Conservation (phyloP, 495 filamentous ascomycete species). For the Lentithecium fluviatile region DNA sequence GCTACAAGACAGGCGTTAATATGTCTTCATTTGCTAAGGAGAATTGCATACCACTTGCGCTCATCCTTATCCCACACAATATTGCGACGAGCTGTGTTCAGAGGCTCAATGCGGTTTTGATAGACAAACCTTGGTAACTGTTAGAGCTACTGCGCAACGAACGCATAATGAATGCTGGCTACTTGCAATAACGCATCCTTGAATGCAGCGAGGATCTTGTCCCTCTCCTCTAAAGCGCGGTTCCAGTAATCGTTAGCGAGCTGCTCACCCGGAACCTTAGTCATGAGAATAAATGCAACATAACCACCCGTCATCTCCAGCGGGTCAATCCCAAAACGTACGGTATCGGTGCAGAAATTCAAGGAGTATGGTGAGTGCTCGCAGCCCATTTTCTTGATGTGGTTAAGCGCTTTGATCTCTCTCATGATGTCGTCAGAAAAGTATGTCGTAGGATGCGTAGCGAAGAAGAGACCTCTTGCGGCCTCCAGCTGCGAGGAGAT, state of each 20-base stretch:
- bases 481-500: neutral
- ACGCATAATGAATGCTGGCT: neutral
- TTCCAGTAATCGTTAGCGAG: neutral
- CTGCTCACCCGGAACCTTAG: slow-evolving; percentile 7
- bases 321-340: neutral
- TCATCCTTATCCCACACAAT: slow-evolving; percentile 1
- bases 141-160: neutral
- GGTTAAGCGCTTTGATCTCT: neutral
- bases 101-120: neutral
- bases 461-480: neutral
- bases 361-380: neutral
- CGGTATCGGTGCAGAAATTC: neutral
- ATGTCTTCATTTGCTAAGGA: neutral
- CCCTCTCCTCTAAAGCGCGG: neutral
- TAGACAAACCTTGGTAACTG: neutral
- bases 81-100: neutral
- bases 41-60: slow-evolving; percentile 8
- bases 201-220: neutral
- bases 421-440: neutral
- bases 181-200: slow-evolving; percentile 10
- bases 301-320: slow-evolving; percentile 1
- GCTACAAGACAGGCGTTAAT: neutral
- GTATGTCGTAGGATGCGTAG: neutral
- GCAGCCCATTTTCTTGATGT: neutral
- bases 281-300: slow-evolving; percentile 8